Evolutionary conservation across 345 rosid species (phyloP).

Genomic region (Schrenkiella parvula): DNA sequence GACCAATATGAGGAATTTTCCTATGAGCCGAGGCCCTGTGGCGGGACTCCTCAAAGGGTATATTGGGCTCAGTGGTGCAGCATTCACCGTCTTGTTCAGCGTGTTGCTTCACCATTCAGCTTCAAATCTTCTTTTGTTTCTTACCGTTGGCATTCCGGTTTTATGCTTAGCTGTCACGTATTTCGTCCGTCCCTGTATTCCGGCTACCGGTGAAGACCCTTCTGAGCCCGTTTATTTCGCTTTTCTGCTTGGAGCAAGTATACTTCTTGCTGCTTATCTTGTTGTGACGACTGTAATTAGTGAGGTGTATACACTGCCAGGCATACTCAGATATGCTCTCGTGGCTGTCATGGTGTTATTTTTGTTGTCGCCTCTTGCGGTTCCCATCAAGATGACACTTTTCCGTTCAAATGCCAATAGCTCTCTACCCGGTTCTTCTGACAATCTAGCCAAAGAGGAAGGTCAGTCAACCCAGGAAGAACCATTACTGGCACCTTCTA

Average conservation of each 20-base stretch:
- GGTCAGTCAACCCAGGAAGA: slow-evolving; percentile 40
- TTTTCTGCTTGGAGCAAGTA: slow-evolving; percentile 62
- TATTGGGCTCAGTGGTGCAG: slow-evolving; percentile 73
- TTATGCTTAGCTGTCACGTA: slow-evolving; percentile 64
- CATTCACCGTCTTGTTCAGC: slow-evolving; percentile 69
- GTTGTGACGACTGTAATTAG: slow-evolving; percentile 47
- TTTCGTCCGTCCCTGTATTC: slow-evolving; percentile 74
- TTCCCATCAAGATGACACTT: slow-evolving; percentile 94
- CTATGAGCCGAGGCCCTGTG: slow-evolving; percentile 65
- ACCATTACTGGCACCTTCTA: slow-evolving; percentile 60
- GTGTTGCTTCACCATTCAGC: slow-evolving; percentile 56
- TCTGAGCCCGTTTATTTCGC: slow-evolving; percentile 68
- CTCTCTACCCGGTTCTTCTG: slow-evolving; percentile 53
- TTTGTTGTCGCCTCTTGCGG: slow-evolving; percentile 71
- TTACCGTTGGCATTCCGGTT: slow-evolving; percentile 71
- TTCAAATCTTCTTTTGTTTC: slow-evolving; percentile 55
- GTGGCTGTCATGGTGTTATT: slow-evolving; percentile 58
- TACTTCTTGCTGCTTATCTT: slow-evolving; percentile 69
- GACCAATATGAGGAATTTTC: slow-evolving; percentile 84
- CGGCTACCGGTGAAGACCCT: slow-evolving; percentile 87
- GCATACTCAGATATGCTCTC: slow-evolving; percentile 43
- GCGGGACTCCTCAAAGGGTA: slow-evolving; percentile 80
- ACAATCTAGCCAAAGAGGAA: slow-evolving; percentile 44
- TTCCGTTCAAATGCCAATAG: slow-evolving; percentile 52
- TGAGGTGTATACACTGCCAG: slow-evolving; percentile 40